These are phyloP conservation scores for Cryoendolithus antarcticus DNA, from an alignment of 2,329 filamentous ascomycete species.

Conservation along the genomic window DNA sequence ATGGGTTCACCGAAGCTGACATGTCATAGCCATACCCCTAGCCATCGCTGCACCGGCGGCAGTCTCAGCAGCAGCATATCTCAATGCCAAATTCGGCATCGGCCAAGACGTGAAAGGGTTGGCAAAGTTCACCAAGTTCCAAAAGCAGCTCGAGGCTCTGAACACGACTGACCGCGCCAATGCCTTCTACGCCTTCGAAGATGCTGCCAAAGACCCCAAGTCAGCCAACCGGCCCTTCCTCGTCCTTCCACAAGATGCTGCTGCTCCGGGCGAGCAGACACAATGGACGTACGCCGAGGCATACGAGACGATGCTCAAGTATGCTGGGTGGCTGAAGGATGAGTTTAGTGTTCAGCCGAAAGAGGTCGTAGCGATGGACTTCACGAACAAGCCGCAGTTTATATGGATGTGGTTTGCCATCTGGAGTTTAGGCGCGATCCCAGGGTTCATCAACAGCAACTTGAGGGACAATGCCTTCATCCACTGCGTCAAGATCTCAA, in stretches of 20 bases:
- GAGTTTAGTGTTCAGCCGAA: constrained; percentile 51
- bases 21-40: constrained; percentile 5
- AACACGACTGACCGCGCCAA: constrained; percentile 47
- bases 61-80: constrained; percentile 58
- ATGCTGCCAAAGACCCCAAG: constrained; percentile 47
- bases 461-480: constrained; percentile 56
- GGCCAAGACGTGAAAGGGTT: constrained; percentile 50
- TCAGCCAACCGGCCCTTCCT: constrained; percentile 17
- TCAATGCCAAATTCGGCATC: constrained; percentile 58
- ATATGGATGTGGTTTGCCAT: constrained; percentile 64
- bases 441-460: constrained; percentile 84
- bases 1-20: neutral
- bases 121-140: neutral
- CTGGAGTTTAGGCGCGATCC: constrained; percentile 72
- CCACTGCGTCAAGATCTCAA: constrained; percentile 62
- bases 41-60: constrained; percentile 34
- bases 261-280: constrained; percentile 12
- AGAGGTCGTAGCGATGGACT: constrained; percentile 70
- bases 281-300: constrained; percentile 62
- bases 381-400: constrained; percentile 69
- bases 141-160: constrained; percentile 4
- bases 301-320: constrained; percentile 58
- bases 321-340: constrained; percentile 62
- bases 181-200: constrained; percentile 64
- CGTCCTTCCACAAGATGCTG: constrained; percentile 16